Percentiles rank a stretch among this genome's conserved stretches.
These are phyloP conservation scores for Gloeopeniophorella convolvens DNA, from an alignment of 768 basidiomycete species.

Conservation along the genomic window DNA sequence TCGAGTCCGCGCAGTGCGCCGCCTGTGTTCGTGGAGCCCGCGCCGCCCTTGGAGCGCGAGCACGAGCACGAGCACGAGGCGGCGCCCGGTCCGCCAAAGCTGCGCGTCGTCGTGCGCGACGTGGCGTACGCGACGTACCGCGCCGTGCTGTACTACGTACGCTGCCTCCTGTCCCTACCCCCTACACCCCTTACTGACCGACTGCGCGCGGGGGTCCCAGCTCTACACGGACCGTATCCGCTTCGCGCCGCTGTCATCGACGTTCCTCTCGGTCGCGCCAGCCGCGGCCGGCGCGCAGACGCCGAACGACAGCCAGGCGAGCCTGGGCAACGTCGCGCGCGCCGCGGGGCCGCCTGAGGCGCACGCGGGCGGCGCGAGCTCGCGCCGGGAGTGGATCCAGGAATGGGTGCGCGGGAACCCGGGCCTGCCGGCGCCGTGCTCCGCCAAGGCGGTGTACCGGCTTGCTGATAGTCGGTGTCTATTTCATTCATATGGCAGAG, in stretches of 20 bases:
- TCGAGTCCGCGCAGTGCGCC: conserved; percentile 33
- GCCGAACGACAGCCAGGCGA: conserved; percentile 33
- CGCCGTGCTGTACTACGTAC: conserved; percentile 72
- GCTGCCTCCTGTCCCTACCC: background rate
- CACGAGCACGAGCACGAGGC: background rate
- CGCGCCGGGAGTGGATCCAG: conserved; percentile 64
- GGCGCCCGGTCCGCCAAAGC: conserved; percentile 39
- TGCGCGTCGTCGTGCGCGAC: conserved; percentile 47
- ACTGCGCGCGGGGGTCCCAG: conserved; percentile 39
- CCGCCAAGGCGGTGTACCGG: conserved; percentile 78
- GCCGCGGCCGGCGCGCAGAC: conserved; percentile 17
- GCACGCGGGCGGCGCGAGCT: conserved; percentile 20
- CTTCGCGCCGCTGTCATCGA: conserved; percentile 79
- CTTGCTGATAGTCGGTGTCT: conserved; percentile 69
- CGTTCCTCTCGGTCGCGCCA: conserved; percentile 36
- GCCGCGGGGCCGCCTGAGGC: conserved; percentile 20
- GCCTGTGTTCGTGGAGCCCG: too few relatives aligned
- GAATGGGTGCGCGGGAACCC: conserved; percentile 60
- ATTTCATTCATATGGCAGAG: background rate
- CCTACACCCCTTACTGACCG: background rate
- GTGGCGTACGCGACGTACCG: conserved; percentile 58
- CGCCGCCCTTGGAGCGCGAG: background rate
- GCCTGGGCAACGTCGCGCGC: conserved; percentile 18
- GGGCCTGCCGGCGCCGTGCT: conserved; percentile 62
- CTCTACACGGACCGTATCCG: conserved; percentile 80